phyloP scores from a whole-genome alignment of 163 green algal species.

The Scenedesmus sp. region DNA sequence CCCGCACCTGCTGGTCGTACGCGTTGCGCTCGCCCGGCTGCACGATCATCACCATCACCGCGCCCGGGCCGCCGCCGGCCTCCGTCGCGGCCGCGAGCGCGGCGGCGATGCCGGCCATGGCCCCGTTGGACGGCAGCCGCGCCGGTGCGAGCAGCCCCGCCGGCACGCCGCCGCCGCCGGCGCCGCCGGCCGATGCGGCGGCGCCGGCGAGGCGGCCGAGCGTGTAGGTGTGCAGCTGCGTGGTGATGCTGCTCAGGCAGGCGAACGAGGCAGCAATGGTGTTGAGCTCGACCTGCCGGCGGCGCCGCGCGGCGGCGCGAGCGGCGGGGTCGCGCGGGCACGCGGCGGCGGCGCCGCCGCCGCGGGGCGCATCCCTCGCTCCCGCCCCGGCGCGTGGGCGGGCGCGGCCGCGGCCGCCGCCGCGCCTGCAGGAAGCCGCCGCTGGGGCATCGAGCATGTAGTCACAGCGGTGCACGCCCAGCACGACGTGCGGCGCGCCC shows the following conservation, averaged over 20 bases:
- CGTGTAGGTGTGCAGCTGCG: conserved; percentile 72
- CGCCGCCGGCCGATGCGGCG: neutral
- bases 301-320: no score
- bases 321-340: no score
- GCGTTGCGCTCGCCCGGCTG: conserved; percentile 92
- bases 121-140: conserved; percentile 73
- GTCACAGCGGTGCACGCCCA: conserved; percentile 92
- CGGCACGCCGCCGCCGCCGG: neutral
- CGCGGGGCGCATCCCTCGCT: no score
- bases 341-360: no score
- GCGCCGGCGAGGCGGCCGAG: conserved; percentile 6
- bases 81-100: conserved; percentile 70
- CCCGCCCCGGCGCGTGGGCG: no score
- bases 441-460: conserved; percentile 98
- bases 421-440: conserved; percentile 82
- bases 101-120: conserved; percentile 67
- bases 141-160: neutral
- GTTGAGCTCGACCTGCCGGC: conserved; percentile 96
- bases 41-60: conserved; percentile 90
- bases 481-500: conserved; percentile 51
- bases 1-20: conserved; percentile 86
- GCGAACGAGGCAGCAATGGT: conserved; percentile 98
- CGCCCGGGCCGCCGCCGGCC: conserved; percentile 12
- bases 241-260: conserved; percentile 79
- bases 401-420: no score